phyloP scores from a whole-genome alignment of 768 basidiomycete species.

The Termitomyces sp. region DNA sequence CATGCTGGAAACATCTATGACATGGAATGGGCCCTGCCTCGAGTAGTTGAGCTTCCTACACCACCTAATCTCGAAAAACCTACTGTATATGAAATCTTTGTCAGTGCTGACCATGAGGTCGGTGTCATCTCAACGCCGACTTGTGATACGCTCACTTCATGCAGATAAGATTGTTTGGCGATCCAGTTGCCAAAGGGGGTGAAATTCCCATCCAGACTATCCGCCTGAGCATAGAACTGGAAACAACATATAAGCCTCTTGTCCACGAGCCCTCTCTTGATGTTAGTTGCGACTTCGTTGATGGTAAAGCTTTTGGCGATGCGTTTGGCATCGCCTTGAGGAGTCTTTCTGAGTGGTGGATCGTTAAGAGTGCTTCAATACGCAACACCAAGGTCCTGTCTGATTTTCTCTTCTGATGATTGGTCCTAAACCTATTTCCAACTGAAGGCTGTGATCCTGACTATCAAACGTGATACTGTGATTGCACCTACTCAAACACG shows the following conservation, averaged over 20 bases:
- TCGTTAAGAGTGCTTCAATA: constrained; percentile 26
- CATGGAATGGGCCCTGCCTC: constrained; percentile 47
- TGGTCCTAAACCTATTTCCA: not conserved
- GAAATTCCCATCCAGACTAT: constrained; percentile 54
- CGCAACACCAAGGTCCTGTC: constrained; percentile 12
- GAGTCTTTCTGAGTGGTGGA: constrained; percentile 53
- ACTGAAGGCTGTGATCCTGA: constrained; percentile 24
- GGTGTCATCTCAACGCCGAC: not conserved
- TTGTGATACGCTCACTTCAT: not conserved
- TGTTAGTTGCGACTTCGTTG: constrained; percentile 63
- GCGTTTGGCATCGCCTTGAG: constrained; percentile 62
- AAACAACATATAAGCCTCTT: constrained; percentile 24
- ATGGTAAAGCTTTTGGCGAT: constrained; percentile 71
- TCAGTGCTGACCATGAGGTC: constrained; percentile 85
- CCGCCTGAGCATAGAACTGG: constrained; percentile 41
- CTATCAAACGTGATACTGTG: constrained; percentile 23
- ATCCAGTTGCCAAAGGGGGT: constrained; percentile 42
- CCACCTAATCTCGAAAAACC: constrained; percentile 34
- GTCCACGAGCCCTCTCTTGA: constrained; percentile 47
- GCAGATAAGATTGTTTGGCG: constrained; percentile 82
- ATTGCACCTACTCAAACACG: constrained; percentile 64
- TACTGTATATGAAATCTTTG: constrained; percentile 60
- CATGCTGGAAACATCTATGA: constrained; percentile 84
- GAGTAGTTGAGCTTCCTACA: constrained; percentile 43
- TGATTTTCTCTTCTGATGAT: not conserved